Evolutionary conservation across 495 filamentous ascomycete species (phyloP).

Genomic region (Daldinia childiae): DNA sequence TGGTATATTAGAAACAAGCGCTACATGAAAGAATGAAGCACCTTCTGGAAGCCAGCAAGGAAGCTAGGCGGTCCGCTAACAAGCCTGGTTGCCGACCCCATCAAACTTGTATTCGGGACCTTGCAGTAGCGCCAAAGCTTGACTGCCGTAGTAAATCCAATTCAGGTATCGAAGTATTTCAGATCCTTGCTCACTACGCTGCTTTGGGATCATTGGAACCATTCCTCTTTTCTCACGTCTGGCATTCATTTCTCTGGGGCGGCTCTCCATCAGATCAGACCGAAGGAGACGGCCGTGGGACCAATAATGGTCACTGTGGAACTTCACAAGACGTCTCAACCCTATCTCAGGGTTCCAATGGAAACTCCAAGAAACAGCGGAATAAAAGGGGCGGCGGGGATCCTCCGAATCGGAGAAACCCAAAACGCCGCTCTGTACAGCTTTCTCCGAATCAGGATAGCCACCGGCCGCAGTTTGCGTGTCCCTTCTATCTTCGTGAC

Average conservation of each 20-base stretch:
- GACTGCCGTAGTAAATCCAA: background rate
- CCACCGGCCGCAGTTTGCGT: too few species aligned
- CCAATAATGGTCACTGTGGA: background rate
- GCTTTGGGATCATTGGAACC: too few species aligned
- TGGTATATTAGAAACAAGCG: too few species aligned
- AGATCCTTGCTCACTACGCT: background rate
- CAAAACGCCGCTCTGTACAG: background rate
- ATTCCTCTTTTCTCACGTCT: background rate
- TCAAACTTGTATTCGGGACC: background rate
- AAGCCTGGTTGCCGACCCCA: background rate
- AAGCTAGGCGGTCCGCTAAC: too few species aligned
- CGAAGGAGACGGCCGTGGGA: background rate
- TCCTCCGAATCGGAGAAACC: background rate
- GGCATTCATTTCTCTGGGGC: background rate
- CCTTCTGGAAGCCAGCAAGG: too few species aligned
- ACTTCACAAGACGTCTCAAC: background rate
- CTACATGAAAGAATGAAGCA: too few species aligned
- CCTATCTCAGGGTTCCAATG: background rate
- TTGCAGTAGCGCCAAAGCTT: background rate
- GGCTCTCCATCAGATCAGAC: background rate
- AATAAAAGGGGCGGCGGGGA: background rate
- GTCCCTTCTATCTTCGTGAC: conserved; percentile 22
- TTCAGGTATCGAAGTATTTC: background rate
- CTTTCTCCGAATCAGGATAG: too few species aligned
- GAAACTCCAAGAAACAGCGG: background rate